Conservation (phyloP, 1,284 basidiomycete species). For the Fomitopsis pinicola region DNA sequence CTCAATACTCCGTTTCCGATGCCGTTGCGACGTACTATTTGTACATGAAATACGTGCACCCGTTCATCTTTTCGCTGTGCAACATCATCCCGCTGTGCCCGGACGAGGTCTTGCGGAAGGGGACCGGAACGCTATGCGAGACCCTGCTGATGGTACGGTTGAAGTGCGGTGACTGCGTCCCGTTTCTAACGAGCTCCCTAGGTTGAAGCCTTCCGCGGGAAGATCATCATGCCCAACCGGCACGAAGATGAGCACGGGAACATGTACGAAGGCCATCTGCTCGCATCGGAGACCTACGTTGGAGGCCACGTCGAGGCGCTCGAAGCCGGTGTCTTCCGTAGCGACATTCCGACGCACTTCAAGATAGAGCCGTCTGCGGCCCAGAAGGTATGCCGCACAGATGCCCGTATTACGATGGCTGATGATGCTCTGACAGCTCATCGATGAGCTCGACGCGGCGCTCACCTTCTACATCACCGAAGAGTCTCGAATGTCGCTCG, state of each 20-base stretch:
- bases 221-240: constrained; percentile 97
- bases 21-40: constrained; percentile 99
- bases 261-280: constrained; percentile 93
- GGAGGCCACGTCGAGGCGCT: constrained; percentile 99
- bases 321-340: constrained; percentile 97
- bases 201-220: constrained; percentile 92
- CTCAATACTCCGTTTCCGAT: constrained; percentile 99
- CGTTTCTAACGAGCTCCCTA: constrained; percentile 27
- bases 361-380: constrained; percentile 88
- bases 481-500: constrained; percentile 80
- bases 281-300: constrained; percentile 98
- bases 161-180: neutral
- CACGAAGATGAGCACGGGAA: constrained; percentile 92
- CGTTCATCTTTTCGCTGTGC: constrained; percentile 99
- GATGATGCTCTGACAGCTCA: constrained; percentile 54
- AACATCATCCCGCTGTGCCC: constrained; percentile 98
- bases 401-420: neutral
- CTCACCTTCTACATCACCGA: constrained; percentile 87
- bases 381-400: constrained; percentile 60
- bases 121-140: constrained; percentile 95
- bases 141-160: constrained; percentile 90
- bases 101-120: constrained; percentile 96
- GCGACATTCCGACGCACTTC: constrained; percentile 94
- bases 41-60: constrained; percentile 99
- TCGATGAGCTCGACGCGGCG: constrained; percentile 91